phyloP scores from a whole-genome alignment of 495 filamentous ascomycete species.

The Durotheca rogersii region DNA sequence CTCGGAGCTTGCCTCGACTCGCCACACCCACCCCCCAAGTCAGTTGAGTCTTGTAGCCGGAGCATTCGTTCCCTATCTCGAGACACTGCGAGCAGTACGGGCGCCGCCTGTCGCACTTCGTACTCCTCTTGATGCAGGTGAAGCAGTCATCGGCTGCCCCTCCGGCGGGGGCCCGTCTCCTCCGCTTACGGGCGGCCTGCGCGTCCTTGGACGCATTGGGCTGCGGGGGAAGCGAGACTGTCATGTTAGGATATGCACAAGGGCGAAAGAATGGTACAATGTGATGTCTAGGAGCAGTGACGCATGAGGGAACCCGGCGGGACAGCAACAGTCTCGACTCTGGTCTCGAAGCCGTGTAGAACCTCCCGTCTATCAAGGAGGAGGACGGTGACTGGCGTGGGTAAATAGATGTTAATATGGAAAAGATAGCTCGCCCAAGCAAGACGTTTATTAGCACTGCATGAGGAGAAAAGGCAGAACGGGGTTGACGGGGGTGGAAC shows the following conservation, averaged over 20 bases:
- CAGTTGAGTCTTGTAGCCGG: constrained; percentile 94
- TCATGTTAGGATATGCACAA: constrained; percentile 42
- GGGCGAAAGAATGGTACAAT: constrained; percentile 25
- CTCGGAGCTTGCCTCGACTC: constrained; percentile 91
- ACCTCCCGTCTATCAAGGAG: constrained; percentile 39
- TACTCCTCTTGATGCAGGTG: constrained; percentile 77
- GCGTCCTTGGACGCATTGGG: constrained; percentile 42
- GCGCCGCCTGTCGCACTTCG: constrained; percentile 85
- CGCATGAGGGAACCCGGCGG: constrained; percentile 35
- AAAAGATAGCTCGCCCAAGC: constrained; percentile 39
- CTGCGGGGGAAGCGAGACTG: constrained; percentile 46
- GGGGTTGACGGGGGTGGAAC: constrained; percentile 28
- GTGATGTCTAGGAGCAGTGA: constrained; percentile 32
- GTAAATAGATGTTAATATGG: constrained; percentile 50
- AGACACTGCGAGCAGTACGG: constrained; percentile 96
- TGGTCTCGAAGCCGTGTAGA: constrained; percentile 39
- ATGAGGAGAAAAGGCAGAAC: constrained; percentile 36
- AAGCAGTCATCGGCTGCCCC: constrained; percentile 96
- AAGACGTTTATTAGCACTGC: constrained; percentile 37
- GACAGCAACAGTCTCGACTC: constrained; percentile 27
- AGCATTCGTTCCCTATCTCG: constrained; percentile 87
- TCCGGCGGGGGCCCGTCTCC: constrained; percentile 82
- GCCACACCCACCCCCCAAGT: constrained; percentile 98
- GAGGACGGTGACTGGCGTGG: constrained; percentile 44
- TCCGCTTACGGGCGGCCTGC: constrained; percentile 67